Percentiles rank a stretch among this genome's conserved stretches.
phyloP scores from a whole-genome alignment of 2,329 filamentous ascomycete species.

The Penicillium sp. region DNA sequence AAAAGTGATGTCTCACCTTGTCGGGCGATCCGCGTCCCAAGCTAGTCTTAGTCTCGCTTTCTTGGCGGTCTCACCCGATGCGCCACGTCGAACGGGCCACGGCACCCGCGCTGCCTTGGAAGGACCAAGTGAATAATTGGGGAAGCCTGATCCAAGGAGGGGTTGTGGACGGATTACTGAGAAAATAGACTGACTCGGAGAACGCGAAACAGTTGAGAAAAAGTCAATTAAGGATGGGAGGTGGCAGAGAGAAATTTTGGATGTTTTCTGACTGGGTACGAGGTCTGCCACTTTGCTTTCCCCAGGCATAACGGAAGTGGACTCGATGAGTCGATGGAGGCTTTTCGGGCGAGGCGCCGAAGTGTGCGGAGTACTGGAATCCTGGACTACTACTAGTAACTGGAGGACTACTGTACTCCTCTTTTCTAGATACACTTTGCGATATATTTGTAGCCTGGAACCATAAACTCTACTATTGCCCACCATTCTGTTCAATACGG shows the following conservation, averaged over 20 bases:
- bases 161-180: neutral
- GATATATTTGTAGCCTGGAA: neutral
- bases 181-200: neutral
- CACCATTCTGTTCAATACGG: neutral
- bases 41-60: constrained; percentile 14
- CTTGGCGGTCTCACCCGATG: constrained; percentile 16
- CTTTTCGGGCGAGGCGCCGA: neutral
- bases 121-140: neutral
- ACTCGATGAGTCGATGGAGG: too few relatives aligned
- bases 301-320: too few relatives aligned
- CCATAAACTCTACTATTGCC: neutral
- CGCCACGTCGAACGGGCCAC: constrained; percentile 5
- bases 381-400: too few relatives aligned
- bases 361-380: too few relatives aligned
- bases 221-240: neutral
- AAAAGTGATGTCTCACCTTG: constrained; percentile 19
- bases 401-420: neutral
- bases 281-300: too few relatives aligned
- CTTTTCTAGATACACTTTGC: neutral
- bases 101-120: constrained; percentile 3
- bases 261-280: neutral
- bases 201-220: neutral
- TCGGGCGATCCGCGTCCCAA: constrained; percentile 8
- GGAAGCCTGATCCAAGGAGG: neutral
- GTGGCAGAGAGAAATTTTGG: neutral